Base-by-base conservation (phyloP, 805 yeast genomes). In the Kuraishia borneana region DNA sequence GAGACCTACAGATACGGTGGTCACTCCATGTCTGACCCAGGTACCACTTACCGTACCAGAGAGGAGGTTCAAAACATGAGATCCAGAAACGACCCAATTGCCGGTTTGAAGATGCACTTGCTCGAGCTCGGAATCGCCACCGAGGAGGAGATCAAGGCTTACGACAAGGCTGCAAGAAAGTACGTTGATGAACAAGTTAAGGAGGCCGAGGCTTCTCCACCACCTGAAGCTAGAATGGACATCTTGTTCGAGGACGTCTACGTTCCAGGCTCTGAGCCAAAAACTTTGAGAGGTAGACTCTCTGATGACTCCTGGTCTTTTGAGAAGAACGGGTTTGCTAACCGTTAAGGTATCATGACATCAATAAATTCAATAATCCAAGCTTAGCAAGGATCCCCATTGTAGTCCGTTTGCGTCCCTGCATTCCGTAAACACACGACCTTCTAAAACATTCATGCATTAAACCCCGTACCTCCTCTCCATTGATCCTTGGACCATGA, bases 1-100 rank as follows among this genome's bases (percentile, higher is more conserved):
- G 96, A 88, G 70, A 92, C 98, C 50, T 92, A 92, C 70, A 83
- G 98, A 74, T 92, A 92, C 62, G 97, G 97, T 71, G 98, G 98
- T 63, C 98, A 92, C 77, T 92, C 98, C 49, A 92, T 92, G 97
- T 89, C 97, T 48, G 98, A 92, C 68, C 98, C 98, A 54, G 98
- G 98, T 74, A 92, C 98, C 62, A 92, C 98, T 47, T 92, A 92
- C 80, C 83, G 98, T 77, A 92, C 98, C 58, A 88, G 98, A 73
- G 98, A 92, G 69, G 98, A 92, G 71, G 92, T 92, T 49, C 96
- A 88, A 70, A 89, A 89, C 71, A 88, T 92, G 96, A 83, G 98
- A 73, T 85, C 97, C 30, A 83, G 85, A 72, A 87, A 83, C 61
- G 98, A 92, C 63, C 96, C 97, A 50, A 85, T 92, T 61, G 88